Evolutionary conservation across 192 early-diverging fungal genomes (phyloP), one percentile per base, ranked within the genome.

Genomic region (Linnemannia schmuckeri): DNA sequence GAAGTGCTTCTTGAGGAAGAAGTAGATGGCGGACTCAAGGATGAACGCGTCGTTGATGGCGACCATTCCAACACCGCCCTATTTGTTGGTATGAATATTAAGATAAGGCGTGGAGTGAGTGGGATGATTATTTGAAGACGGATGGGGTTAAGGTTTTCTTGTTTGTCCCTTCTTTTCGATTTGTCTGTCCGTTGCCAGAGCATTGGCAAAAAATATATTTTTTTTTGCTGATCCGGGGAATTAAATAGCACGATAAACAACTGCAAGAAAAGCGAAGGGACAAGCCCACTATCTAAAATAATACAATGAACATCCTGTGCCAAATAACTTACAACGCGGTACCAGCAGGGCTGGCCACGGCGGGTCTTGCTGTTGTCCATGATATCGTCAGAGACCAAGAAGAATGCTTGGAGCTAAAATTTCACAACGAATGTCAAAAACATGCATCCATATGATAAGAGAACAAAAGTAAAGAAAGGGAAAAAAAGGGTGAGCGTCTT

Each of bases 31-130:
- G 30, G 95, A 90, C 90, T 99, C 97, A 77, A 99, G 92, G 73
- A 99, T 95, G 89, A 99, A 97, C 49, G 95, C 90, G 81, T 99
- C 98, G 90, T 99, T 99, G 92, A 99, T 98, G 72, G 98, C 98
- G 81, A 97, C 89, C 81, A 95, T 93, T 18, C 96, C 95, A 55
- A 99, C 96, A 30, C 91, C 95, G 44, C 94, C 91, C 89, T 93
- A 80, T 70, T 30, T 75, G 20, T 41, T 27, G 12, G 40, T 38
- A n/a, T 18, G 41, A 44, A 70, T 27, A 55, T 15, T 6, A 52
- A 68, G 52, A 49, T 12, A n/a, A 20, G 37, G 9, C 13, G 44
- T 46, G 44, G 44, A 2, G 52, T 79, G 37, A 72, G 46, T 72
- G 27, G 69, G 44, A 52, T 70, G 20, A 46, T 70, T 57, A 40